phyloP scores from a whole-genome alignment of 352 stramenopile genomes.

The Globisporangium viniferum region DNA sequence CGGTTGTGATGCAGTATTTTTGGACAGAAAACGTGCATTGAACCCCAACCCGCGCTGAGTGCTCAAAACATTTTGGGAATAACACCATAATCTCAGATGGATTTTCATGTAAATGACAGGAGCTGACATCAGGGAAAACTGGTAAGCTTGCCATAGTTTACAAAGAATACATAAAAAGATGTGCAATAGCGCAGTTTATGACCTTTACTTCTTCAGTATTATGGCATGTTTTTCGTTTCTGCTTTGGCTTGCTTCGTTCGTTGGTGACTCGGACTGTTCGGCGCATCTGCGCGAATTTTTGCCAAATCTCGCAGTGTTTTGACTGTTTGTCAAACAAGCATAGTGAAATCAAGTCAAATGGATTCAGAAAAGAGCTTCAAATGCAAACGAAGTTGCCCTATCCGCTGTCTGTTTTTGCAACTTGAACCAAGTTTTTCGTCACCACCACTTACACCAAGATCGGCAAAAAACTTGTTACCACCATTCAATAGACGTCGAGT shows the following conservation, averaged over 20 bases:
- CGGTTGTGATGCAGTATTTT: background rate
- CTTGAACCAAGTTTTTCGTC: background rate
- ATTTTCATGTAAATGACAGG: background rate
- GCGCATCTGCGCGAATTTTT: background rate
- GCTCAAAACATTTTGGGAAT: background rate
- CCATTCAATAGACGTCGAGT: background rate
- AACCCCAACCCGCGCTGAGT: background rate
- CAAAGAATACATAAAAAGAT: background rate
- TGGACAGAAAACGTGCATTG: background rate
- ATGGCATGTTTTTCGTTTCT: background rate
- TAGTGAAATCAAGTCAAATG: background rate
- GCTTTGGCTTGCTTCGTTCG: background rate
- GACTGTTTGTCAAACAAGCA: background rate
- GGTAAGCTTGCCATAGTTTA: too few species aligned
- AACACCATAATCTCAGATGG: background rate
- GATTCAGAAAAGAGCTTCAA: background rate
- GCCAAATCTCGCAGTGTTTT: too few species aligned
- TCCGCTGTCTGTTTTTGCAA: background rate
- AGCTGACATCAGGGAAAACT: too few species aligned
- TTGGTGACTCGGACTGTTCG: background rate
- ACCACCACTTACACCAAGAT: background rate
- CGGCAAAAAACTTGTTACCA: background rate
- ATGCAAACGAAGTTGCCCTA: background rate
- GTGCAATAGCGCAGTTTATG: background rate
- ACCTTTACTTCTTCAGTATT: background rate